These are phyloP conservation scores for Starmera quercuum DNA, from an alignment of 805 yeast species.

Conservation along the genomic window DNA sequence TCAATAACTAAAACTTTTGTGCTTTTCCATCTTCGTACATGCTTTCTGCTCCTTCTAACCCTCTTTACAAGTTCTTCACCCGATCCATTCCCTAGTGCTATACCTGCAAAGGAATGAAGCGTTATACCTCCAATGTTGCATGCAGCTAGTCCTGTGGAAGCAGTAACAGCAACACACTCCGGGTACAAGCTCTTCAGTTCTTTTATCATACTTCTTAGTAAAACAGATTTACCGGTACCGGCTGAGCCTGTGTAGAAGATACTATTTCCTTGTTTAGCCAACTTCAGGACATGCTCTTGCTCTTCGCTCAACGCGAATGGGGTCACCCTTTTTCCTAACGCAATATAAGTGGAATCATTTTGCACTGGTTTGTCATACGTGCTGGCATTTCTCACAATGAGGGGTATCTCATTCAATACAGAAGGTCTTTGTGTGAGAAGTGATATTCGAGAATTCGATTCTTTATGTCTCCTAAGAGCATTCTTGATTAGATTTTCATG, in stretches of 20 bases:
- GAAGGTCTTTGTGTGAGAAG: slow-evolving; percentile 23
- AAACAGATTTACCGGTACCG: slow-evolving; percentile 94
- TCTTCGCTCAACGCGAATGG: slow-evolving; percentile 42
- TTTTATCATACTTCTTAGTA: slow-evolving; percentile 59
- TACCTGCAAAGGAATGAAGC: slow-evolving; percentile 68
- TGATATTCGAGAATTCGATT: slow-evolving; percentile 18
- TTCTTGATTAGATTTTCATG: no score
- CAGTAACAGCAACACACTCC: slow-evolving; percentile 64
- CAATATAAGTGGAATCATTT: background rate
- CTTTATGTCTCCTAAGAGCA: slow-evolving; percentile 1
- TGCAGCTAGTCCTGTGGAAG: slow-evolving; percentile 82
- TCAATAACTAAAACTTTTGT: slow-evolving; percentile 61
- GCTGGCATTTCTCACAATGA: background rate
- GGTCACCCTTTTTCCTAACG: slow-evolving; percentile 14
- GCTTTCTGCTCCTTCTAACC: slow-evolving; percentile 44
- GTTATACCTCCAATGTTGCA: slow-evolving; percentile 78
- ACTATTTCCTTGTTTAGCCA: slow-evolving; percentile 58
- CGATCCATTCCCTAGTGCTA: slow-evolving; percentile 61
- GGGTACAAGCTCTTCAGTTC: slow-evolving; percentile 37
- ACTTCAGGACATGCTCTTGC: slow-evolving; percentile 56
- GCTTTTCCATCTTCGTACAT: slow-evolving; percentile 45
- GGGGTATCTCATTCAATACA: background rate
- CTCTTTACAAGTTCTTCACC: slow-evolving; percentile 39
- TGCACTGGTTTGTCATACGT: background rate
- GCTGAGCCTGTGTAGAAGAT: slow-evolving; percentile 96